Conservation (phyloP, 106 monocot species). For the Dendrobium officinale region DNA sequence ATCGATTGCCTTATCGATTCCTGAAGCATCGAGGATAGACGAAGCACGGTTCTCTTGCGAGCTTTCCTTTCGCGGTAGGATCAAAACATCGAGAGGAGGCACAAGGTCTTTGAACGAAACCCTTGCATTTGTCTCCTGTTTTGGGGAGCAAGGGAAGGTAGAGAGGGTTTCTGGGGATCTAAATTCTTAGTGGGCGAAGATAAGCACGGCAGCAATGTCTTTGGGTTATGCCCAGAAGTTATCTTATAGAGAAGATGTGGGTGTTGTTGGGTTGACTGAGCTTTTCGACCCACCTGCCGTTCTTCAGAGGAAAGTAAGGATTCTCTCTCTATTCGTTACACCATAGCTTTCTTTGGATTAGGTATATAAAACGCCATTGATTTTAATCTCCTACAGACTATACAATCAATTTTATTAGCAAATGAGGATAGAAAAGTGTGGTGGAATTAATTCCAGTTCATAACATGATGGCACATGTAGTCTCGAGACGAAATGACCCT, state of each 20-base stretch:
- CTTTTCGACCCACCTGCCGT: conserved; percentile 66
- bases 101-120: not conserved
- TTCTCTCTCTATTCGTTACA: conserved; percentile 1
- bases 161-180: not conserved
- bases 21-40: not conserved
- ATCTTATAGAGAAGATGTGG: conserved; percentile 92
- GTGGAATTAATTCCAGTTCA: not conserved
- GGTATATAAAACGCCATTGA: not conserved
- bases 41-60: not conserved
- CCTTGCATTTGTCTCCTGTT: not conserved
- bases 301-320: conserved; percentile 58
- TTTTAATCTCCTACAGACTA: not conserved
- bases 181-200: not conserved
- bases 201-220: conserved; percentile 42
- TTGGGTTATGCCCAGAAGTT: conserved; percentile 94
- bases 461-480: not conserved
- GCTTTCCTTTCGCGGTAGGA: not conserved
- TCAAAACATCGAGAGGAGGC: not conserved
- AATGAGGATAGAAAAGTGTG: not conserved
- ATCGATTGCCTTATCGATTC: not conserved
- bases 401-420: not conserved
- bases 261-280: conserved; percentile 92
- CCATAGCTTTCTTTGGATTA: not conserved
- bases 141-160: not conserved
- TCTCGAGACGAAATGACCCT: not conserved